phyloP scores from a whole-genome alignment of 2,329 filamentous ascomycete genomes.

The Diaporthe australafricana region DNA sequence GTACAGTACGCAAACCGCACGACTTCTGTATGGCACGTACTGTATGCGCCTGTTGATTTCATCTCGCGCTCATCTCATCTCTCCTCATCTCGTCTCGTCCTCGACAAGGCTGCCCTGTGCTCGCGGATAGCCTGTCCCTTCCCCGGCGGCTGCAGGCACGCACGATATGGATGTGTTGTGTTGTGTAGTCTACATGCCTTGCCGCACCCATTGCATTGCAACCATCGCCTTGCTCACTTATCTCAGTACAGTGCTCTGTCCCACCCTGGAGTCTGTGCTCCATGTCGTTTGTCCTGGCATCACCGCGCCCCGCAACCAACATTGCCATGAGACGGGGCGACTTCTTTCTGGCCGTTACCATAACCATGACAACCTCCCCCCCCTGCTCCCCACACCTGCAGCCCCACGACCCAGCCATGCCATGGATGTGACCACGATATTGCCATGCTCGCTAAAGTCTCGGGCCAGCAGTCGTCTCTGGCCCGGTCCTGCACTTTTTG shows the following conservation, averaged over 20 bases:
- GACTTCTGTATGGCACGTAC: background rate
- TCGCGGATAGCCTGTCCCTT: background rate
- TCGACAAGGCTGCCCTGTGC: conserved; percentile 16
- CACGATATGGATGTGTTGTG: background rate
- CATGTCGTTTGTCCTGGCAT: background rate
- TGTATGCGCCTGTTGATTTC: background rate
- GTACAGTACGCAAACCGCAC: background rate
- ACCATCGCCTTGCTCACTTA: background rate
- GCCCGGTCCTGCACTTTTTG: background rate
- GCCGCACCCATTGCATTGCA: background rate
- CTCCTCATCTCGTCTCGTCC: conserved; percentile 17
- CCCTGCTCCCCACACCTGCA: background rate
- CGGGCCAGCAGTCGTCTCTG: background rate
- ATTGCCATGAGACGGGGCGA: no score
- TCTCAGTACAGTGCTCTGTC: background rate
- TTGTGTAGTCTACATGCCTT: background rate
- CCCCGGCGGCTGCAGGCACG: background rate
- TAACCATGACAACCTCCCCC: background rate
- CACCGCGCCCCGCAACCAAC: background rate
- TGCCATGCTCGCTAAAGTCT: background rate
- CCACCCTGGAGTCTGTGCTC: background rate
- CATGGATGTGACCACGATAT: background rate
- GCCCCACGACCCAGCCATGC: background rate
- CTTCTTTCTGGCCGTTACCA: no score
- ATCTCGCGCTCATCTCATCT: conserved; percentile 2